phyloP scores from a whole-genome alignment of 2,329 filamentous ascomycete genomes.

The Colletotrichum navitas region DNA sequence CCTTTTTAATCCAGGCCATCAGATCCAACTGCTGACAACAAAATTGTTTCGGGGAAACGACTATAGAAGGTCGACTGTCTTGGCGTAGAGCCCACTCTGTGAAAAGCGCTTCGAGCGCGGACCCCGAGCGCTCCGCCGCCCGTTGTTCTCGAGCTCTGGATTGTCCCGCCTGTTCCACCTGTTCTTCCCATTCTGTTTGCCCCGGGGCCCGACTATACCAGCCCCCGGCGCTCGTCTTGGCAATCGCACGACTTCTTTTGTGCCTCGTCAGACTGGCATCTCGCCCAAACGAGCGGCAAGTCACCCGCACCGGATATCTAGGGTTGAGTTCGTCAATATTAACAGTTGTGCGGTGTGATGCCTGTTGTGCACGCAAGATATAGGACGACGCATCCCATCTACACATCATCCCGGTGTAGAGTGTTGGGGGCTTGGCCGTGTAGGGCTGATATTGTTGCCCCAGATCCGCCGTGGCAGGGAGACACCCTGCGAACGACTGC shows the following conservation, averaged over 20 bases:
- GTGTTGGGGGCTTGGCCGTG: neutral
- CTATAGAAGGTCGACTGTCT: constrained; percentile 6
- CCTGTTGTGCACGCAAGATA: constrained; percentile 52
- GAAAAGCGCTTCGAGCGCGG: constrained; percentile 10
- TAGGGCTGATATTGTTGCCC: constrained; percentile 14
- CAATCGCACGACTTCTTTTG: neutral
- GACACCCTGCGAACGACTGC: constrained; percentile 27
- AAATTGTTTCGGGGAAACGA: neutral
- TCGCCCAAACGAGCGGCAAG: constrained; percentile 24
- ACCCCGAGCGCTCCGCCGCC: constrained; percentile 30
- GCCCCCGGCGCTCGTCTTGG: neutral
- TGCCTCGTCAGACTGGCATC: constrained; percentile 2
- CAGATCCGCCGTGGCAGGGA: constrained; percentile 35
- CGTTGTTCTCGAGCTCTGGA: constrained; percentile 5
- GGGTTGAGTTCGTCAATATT: constrained; percentile 4
- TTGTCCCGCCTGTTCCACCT: neutral
- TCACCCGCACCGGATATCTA: too few relatives aligned
- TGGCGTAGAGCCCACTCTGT: neutral
- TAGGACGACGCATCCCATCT: constrained; percentile 9
- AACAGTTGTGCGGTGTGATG: constrained; percentile 47
- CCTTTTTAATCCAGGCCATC: constrained; percentile 10
- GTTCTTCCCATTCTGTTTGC: constrained; percentile 7
- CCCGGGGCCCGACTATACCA: constrained; percentile 25
- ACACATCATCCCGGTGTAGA: neutral
- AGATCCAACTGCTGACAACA: constrained; percentile 3